These are phyloP conservation scores for Ramaria rubella DNA, from an alignment of 768 basidiomycete genomes.

Conservation along the genomic window DNA sequence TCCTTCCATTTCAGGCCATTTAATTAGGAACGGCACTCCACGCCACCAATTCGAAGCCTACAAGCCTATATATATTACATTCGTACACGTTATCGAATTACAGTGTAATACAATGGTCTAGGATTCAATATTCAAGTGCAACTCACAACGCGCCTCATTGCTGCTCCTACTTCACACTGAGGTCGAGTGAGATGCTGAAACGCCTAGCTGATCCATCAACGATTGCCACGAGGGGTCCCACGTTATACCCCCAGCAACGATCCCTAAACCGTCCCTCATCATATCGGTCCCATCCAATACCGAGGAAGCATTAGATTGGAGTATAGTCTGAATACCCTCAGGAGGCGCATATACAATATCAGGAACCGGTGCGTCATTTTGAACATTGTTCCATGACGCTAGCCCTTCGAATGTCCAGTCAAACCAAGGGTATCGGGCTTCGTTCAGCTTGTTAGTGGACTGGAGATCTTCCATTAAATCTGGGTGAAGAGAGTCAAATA, in stretches of 20 bases:
- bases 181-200: neutral
- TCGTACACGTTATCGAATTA: too few species aligned
- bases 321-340: neutral
- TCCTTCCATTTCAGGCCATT: too few species aligned
- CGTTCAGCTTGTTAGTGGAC: neutral
- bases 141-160: neutral
- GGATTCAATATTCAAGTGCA: too few species aligned
- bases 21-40: too few species aligned
- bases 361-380: neutral
- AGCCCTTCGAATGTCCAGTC: neutral
- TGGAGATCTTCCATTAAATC: neutral
- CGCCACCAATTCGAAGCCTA: too few species aligned
- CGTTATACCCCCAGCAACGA: neutral
- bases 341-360: neutral
- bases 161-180: neutral
- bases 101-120: too few species aligned
- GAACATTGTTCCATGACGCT: neutral
- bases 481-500: neutral
- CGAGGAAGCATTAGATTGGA: neutral
- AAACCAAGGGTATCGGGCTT: neutral
- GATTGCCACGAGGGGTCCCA: neutral
- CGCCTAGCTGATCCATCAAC: neutral
- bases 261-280: neutral
- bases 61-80: too few species aligned
- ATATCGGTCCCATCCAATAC: neutral